phyloP scores from a whole-genome alignment of 1,284 basidiomycete species.

The Laetiporus sulphureus region DNA sequence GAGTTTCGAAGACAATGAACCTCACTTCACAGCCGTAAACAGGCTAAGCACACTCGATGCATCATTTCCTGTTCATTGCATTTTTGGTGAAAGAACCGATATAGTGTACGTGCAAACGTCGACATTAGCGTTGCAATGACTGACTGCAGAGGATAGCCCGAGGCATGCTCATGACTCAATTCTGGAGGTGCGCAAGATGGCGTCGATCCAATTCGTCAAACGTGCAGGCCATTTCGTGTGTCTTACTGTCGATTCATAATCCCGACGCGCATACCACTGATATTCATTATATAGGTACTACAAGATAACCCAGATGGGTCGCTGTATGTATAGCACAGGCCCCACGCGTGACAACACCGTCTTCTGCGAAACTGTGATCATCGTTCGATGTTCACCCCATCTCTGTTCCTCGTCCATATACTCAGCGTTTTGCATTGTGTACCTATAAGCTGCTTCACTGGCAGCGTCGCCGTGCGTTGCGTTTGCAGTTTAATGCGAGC shows the following conservation, averaged over 20 bases:
- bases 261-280: not conserved
- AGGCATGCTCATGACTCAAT: conserved; percentile 1
- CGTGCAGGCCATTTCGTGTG: conserved; percentile 1
- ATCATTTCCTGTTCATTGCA: not conserved
- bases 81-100: conserved; percentile 1
- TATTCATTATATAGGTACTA: not conserved
- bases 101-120: not conserved
- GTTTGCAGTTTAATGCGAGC: too few relatives aligned
- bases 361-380: not conserved
- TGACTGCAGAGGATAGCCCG: not conserved
- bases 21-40: conserved; percentile 1
- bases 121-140: not conserved
- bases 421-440: too few relatives aligned
- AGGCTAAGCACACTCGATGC: conserved; percentile 1
- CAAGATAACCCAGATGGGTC: conserved; percentile 2
- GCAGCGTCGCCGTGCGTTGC: too few relatives aligned
- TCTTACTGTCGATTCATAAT: not conserved
- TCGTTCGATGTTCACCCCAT: too few relatives aligned
- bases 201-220: not conserved
- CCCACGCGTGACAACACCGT: not conserved
- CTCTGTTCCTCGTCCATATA: too few relatives aligned
- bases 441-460: too few relatives aligned
- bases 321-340: not conserved
- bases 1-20: not conserved
- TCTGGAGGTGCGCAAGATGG: conserved; percentile 1